Base-by-base conservation (phyloP, 805 yeast species). In the Millerago galiae region DNA sequence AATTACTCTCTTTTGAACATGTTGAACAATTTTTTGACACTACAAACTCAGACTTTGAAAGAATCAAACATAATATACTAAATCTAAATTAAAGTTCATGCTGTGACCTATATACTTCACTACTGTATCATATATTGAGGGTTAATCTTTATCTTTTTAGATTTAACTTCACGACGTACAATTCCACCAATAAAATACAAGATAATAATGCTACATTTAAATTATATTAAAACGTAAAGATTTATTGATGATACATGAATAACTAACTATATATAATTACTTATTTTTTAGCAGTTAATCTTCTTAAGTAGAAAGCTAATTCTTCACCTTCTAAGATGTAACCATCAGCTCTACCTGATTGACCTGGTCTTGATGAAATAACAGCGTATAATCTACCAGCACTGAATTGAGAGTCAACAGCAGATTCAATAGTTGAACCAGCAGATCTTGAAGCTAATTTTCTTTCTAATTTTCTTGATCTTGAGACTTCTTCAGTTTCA, bases 241-340 rank as follows among this genome's bases (percentile, higher is more conserved):
- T 44, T 53, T 52, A 46, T 48, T 49, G 53, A 46, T 53, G 51
- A 50, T 49, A 54, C 56, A 52, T 52, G 54, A 44, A 41, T 29
- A 34, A 46, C 42, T 37, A 43, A 44, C 41, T 38, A 38, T 38
- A 46, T 40, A 42, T 38, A 36, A 37, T 35, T 44, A 43, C 40
- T 83, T 89, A 91, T 85, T 91, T 93, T 90, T 93, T 91, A 72
- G 96, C 95, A 74, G 96, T 82, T 77, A 93, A 81, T 88, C 96
- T 91, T 84, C 96, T 89, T 74, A 93, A 83, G 96, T 93, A 93
- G 95, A 93, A 93, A 73, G 98, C 98, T 75, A 93, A 88, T 80
- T 93, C 99, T 74, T 93, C 99, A 78, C 99, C 99, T 82, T 93
- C 99, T 73, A 93, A 86, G 77, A 93, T 84, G 95, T 93, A 93